Conservation (phyloP, 345 rosid species). For the Kernera saxatilis region DNA sequence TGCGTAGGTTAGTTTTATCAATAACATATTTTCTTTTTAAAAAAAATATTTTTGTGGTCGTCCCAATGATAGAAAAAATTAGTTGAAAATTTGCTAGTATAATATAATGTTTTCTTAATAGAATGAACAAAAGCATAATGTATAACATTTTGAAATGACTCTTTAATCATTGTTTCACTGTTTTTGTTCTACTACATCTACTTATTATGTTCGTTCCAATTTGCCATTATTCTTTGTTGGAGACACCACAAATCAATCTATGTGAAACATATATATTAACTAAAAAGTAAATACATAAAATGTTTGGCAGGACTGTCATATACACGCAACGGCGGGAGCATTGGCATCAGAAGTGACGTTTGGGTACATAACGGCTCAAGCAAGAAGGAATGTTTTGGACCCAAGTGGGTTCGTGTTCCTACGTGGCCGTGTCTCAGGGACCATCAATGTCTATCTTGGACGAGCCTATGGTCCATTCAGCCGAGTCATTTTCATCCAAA, state of each 20-base stretch:
- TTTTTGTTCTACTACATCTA: too few species aligned
- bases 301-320: conserved; percentile 33
- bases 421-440: conserved; percentile 37
- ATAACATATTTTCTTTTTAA: background rate
- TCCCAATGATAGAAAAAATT: background rate
- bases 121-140: too few species aligned
- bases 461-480: conserved; percentile 57
- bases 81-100: background rate
- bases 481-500: conserved; percentile 43
- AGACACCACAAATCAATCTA: background rate
- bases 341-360: background rate
- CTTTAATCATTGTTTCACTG: too few species aligned
- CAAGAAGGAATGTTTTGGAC: conserved; percentile 13
- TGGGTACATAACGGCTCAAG: conserved; percentile 60
- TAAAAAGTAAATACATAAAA: too few species aligned
- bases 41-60: background rate
- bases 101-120: background rate
- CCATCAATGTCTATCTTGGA: conserved; percentile 33
- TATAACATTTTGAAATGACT: too few species aligned
- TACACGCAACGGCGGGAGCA: conserved; percentile 36
- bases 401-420: conserved; percentile 48
- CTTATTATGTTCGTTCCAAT: too few species aligned
- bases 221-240: background rate
- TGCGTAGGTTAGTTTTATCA: background rate
- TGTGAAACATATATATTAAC: background rate